Evolutionary conservation across 116 monocot species (phyloP).

Genomic region (Zostera marina): DNA sequence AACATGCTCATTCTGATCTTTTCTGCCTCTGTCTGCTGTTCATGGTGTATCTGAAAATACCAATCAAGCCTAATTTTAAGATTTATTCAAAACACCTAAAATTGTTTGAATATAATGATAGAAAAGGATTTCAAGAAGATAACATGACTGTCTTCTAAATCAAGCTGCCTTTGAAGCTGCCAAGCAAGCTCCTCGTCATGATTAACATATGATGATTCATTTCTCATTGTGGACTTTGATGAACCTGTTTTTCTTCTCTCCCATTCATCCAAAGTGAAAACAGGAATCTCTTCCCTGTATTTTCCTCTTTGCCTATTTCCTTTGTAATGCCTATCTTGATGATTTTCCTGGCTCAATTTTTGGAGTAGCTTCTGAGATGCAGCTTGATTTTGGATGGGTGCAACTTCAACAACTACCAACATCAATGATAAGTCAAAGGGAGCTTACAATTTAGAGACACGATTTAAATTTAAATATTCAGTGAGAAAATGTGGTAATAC

Average conservation of each 20-base stretch:
- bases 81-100: no score
- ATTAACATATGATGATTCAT: constrained; percentile 32
- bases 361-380: constrained; percentile 86
- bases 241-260: constrained; percentile 52
- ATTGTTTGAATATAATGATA: neutral
- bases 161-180: constrained; percentile 67
- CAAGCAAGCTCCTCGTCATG: constrained; percentile 81
- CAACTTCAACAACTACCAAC: constrained; percentile 49
- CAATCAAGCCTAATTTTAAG: no score
- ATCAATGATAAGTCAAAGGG: neutral
- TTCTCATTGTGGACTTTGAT: constrained; percentile 5
- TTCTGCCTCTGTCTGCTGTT: constrained; percentile 43
- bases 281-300: constrained; percentile 37
- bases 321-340: constrained; percentile 22
- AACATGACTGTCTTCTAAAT: constrained; percentile 60
- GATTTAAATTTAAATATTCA: neutral
- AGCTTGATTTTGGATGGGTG: constrained; percentile 96
- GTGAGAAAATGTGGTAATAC: constrained; percentile 14
- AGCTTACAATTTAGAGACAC: no score
- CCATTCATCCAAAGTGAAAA: constrained; percentile 96
- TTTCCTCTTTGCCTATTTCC: constrained; percentile 37
- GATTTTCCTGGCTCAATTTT: constrained; percentile 49
- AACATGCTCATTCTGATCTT: constrained; percentile 76
- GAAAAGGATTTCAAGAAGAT: constrained; percentile 7
- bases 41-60: constrained; percentile 7